phyloP scores from a whole-genome alignment of 2,329 filamentous ascomycete genomes.

The Microthyrium microscopicum region DNA sequence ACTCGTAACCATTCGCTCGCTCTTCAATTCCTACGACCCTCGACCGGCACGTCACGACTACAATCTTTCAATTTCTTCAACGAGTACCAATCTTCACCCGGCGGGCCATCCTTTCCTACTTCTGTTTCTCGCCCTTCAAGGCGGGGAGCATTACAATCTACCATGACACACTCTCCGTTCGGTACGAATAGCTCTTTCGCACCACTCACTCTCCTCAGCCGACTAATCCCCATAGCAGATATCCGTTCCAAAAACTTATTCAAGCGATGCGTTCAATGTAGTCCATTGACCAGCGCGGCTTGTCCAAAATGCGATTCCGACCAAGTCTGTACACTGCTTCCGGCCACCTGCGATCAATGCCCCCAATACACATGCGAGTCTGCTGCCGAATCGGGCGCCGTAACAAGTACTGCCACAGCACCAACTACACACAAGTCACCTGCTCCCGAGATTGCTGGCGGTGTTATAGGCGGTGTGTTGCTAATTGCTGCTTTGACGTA shows the following conservation, averaged over 20 bases:
- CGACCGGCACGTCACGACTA: neutral
- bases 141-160: neutral
- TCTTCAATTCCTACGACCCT: neutral
- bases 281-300: slow-evolving; percentile 30
- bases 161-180: neutral
- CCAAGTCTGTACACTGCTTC: slow-evolving; percentile 42
- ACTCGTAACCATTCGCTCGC: neutral
- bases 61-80: neutral
- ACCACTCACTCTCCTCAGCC: neutral
- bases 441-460: slow-evolving; percentile 86
- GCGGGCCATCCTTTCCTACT: neutral
- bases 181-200: neutral
- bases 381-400: slow-evolving; percentile 21
- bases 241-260: slow-evolving; percentile 21
- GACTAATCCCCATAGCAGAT: neutral
- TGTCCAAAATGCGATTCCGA: slow-evolving; percentile 42
- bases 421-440: slow-evolving; percentile 40
- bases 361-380: slow-evolving; percentile 39
- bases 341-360: slow-evolving; percentile 43
- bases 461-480: slow-evolving; percentile 72
- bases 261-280: slow-evolving; percentile 44
- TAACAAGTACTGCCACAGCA: slow-evolving; percentile 15
- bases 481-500: slow-evolving; percentile 60
- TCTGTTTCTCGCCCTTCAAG: neutral
- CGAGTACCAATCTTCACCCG: neutral